A percentile compares a stretch with the other conserved stretches of the same genome.
These are phyloP conservation scores for Geotrichum klebahnii DNA, from an alignment of 1,139 yeast genomes.

Conservation along the genomic window DNA sequence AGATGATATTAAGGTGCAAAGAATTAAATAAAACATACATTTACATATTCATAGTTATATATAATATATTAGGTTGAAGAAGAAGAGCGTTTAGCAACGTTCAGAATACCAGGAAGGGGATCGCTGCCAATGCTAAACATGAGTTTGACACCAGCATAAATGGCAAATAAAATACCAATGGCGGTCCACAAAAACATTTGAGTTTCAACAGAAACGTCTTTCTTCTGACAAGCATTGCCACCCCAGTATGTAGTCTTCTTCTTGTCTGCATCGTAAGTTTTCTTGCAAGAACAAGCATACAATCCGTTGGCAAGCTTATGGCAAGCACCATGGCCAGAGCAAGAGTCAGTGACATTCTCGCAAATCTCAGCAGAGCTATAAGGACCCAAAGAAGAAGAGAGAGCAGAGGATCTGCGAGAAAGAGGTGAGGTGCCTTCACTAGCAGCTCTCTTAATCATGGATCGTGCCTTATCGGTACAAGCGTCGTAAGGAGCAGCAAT, in stretches of 20 bases:
- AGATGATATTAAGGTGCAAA: neutral
- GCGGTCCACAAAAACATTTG: constrained; percentile 66
- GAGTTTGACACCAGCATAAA: constrained; percentile 54
- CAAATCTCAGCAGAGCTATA: constrained; percentile 49
- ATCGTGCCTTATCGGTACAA: constrained; percentile 22
- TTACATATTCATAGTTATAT: neutral
- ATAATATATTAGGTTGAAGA: neutral
- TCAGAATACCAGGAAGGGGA: constrained; percentile 65
- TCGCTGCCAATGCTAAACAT: constrained; percentile 53
- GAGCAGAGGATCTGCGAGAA: constrained; percentile 10
- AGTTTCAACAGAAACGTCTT: constrained; percentile 60
- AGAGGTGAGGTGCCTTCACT: constrained; percentile 1
- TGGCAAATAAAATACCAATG: constrained; percentile 45
- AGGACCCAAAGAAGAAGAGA: constrained; percentile 14
- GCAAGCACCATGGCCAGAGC: constrained; percentile 65
- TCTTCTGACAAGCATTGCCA: constrained; percentile 62
- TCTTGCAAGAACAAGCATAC: constrained; percentile 57
- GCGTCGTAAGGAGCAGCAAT: constrained; percentile 27
- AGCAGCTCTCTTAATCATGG: constrained; percentile 17
- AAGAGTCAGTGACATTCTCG: constrained; percentile 49
- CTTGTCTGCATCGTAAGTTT: constrained; percentile 47
- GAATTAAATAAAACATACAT: neutral
- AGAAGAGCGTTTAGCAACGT: constrained; percentile 46
- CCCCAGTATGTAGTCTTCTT: constrained; percentile 60
- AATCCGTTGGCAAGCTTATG: constrained; percentile 32